Base-by-base conservation (phyloP, 345 rosid species). In the Acer campestre region DNA sequence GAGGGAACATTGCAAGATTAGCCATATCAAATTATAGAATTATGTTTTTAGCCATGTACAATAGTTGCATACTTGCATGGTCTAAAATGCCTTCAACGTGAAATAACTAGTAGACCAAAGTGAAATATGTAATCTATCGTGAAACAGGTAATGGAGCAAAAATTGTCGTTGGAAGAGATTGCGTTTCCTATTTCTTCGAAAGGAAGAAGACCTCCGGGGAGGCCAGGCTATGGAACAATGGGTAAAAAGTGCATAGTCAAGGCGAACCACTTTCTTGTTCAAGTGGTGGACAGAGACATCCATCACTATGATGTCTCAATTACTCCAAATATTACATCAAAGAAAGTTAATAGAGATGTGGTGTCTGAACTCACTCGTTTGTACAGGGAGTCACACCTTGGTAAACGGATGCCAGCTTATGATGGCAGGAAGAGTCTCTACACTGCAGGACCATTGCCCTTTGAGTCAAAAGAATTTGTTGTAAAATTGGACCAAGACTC, bases 361-460 rank as follows among this genome's bases (percentile, higher is more conserved):
- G 80, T 93, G 0, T 27, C 49, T 2, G 40, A 66, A 23, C 84
- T 95, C 0, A 75, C 53, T 10, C 0, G 8, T 0, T 4, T 12
- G 0, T 92, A 78, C 67, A 5, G 77, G 0, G 78, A 62, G 5
- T 83, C 90, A 0, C 86, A 89, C 17, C 61, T 91, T 51, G 93
- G 81, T 0, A 18, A 51, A 2, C 73, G 85, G 48, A 18, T 4
- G 6, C 89, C 86, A 2, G 98, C 95, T 0, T 94, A 91, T 68
- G 98, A 94, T 86, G 97, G 98, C 0, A 53, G 80, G 74, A 94
- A 92, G 68, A 86, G 89, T 48, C 67, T 92, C 1, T 91, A 89
- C 73, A 94, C 95, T 0, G 97, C 95, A 1, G 98, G 95, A 1
- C 70, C 88, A 0, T 63, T 95, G 2, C 98, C 98, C 0, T 95